Base-by-base conservation (phyloP, 345 rosid genomes). In the Kernera saxatilis region DNA sequence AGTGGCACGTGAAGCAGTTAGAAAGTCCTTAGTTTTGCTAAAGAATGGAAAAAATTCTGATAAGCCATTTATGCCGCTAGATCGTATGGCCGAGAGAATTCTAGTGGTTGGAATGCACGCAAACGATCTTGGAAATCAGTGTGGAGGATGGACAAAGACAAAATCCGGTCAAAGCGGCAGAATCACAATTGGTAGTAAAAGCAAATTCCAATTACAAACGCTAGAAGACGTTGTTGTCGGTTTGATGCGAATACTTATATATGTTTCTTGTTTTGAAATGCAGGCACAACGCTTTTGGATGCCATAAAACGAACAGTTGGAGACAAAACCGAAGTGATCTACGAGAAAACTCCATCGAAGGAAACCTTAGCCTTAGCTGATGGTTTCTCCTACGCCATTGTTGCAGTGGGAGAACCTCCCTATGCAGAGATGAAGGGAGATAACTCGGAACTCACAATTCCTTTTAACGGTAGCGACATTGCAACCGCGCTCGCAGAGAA, bases 201-300 rank as follows among this genome's bases (percentile, higher is more conserved):
- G 6, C 10, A 2, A 17, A n/a, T 32, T 67, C 2, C 15, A 67
- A 18, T 8, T 3, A 15, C 17, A 39, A 13, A 44, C 18, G 4
- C 67, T 27, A 40, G 0, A 6, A 61, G 36, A 11, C 11, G 67
- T 45, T 18, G n/a, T n/a, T n/a, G n/a, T 14, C 0, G 8, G 1
- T 41, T 26, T 37, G 7, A 25, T 22, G 6, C 27, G 2, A 21
- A 18, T 13, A 19, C 44, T 55, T 26, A 1, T 8, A 14, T n/a
- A 22, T 30, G 52, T 23, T 39, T n/a, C n/a, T 62, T 4, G 27
- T n/a, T 32, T 51, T 29, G 27, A 52, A 41, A 53, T 65, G 35
- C 26, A 93, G 96, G 98, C 15, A 85, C 91, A 11, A 90, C 97
- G 23, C 87, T 93, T 73, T 80, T 90, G 78, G 97, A 88, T 48